These are phyloP conservation scores for Gardenia jasminoides DNA, from an alignment of 257 asterid species.

Conservation along the genomic window DNA sequence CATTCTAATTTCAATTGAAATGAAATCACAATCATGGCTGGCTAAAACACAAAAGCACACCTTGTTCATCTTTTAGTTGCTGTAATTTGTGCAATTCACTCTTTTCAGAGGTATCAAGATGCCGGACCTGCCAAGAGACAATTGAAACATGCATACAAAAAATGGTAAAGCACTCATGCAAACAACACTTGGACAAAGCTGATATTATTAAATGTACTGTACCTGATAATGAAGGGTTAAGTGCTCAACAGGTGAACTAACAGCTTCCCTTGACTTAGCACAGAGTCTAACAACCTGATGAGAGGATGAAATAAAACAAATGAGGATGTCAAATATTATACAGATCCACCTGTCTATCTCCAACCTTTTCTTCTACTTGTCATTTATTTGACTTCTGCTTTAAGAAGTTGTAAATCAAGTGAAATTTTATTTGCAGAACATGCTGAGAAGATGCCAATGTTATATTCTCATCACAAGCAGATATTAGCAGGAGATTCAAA, in stretches of 20 bases:
- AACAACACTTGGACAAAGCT: not conserved
- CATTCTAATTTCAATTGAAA: not conserved
- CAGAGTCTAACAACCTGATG: constrained; percentile 91
- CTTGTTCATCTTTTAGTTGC: constrained; percentile 98
- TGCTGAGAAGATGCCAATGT: not conserved
- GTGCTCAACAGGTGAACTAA: constrained; percentile 97
- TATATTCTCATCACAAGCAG: not conserved
- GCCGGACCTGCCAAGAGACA: constrained; percentile 72
- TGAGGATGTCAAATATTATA: not conserved
- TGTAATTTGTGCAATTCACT: constrained; percentile 98
- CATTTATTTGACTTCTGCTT: not conserved
- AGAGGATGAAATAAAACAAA: constrained; percentile 6
- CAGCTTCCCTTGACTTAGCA: constrained; percentile 99
- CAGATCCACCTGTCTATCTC: not conserved
- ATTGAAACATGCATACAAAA: constrained; percentile 5
- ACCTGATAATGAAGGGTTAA: constrained; percentile 98
- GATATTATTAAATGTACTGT: not conserved
- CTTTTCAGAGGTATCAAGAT: constrained; percentile 95
- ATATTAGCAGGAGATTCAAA: not conserved
- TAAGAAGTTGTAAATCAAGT: not conserved
- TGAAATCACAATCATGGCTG: not conserved
- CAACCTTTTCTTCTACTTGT: not conserved
- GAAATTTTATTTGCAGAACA: not conserved
- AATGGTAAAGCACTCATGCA: constrained; percentile 3
- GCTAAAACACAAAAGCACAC: constrained; percentile 28